phyloP scores from a whole-genome alignment of 495 filamentous ascomycete species.

The Neurospora discreta region DNA sequence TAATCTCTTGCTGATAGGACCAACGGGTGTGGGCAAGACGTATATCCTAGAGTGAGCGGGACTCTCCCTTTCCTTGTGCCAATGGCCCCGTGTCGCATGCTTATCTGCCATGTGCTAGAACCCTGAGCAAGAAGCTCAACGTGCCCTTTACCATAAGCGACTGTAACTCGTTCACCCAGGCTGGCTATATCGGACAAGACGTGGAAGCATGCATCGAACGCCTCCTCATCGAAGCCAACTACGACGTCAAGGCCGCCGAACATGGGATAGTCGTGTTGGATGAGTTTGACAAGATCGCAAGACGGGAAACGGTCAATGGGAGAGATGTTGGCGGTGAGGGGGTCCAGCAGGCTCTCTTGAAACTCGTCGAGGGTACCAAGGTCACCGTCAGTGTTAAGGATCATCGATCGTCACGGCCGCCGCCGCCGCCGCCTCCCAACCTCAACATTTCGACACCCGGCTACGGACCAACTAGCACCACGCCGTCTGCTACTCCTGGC shows the following conservation, averaged over 20 bases:
- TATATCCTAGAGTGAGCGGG: conserved; percentile 65
- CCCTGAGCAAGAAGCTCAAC: conserved; percentile 51
- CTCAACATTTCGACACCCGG: conserved; percentile 25
- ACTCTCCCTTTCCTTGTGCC: neutral
- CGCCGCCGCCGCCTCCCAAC: conserved; percentile 16
- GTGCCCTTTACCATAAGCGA: conserved; percentile 97
- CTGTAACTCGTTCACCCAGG: conserved; percentile 93
- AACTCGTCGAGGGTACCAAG: conserved; percentile 93
- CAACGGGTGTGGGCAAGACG: conserved; percentile 93
- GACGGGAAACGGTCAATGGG: conserved; percentile 39
- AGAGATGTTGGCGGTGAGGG: conserved; percentile 85
- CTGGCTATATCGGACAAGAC: conserved; percentile 95
- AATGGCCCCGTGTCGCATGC: neutral
- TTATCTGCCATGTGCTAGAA: conserved; percentile 18
- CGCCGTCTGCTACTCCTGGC: conserved; percentile 27
- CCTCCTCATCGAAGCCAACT: conserved; percentile 79
- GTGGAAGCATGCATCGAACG: conserved; percentile 87
- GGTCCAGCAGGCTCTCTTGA: conserved; percentile 90
- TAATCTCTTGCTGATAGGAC: conserved; percentile 85
- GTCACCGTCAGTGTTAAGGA: conserved; percentile 80
- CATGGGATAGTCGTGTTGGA: conserved; percentile 91
- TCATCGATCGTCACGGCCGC: conserved; percentile 47
- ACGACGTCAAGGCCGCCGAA: conserved; percentile 76
- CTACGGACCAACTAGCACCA: conserved; percentile 24
- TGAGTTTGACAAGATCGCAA: conserved; percentile 92